A percentile compares a stretch with the other conserved stretches of the same genome.
Evolutionary conservation across 164 flowering plant species (phyloP).

Genomic region (Macadamia integrifolia): DNA sequence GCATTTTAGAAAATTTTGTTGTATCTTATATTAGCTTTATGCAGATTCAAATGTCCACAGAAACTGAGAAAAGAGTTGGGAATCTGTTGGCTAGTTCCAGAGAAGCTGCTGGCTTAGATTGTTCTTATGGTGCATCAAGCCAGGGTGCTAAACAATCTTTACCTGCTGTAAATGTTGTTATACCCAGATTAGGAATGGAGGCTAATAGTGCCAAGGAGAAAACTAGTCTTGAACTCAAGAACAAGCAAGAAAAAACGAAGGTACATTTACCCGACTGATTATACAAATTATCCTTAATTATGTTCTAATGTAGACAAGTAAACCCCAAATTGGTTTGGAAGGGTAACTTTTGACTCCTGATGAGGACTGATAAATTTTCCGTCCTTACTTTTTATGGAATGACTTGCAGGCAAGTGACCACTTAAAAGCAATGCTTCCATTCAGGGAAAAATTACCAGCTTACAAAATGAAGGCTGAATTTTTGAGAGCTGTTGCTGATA

Average conservation of each 20-base stretch:
- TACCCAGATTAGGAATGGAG: slow-evolving; percentile 18
- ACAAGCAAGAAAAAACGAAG: slow-evolving; percentile 59
- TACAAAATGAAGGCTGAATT: slow-evolving; percentile 69
- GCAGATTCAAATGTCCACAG: slow-evolving; percentile 85
- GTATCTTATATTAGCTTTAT: neutral
- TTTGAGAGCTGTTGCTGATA: slow-evolving; percentile 66
- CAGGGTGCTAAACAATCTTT: slow-evolving; percentile 24
- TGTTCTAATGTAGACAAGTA: neutral
- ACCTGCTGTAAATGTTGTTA: slow-evolving; percentile 10
- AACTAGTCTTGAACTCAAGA: slow-evolving; percentile 54
- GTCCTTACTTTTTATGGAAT: neutral
- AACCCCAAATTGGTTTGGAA: neutral
- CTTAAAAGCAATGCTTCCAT: slow-evolving; percentile 53
- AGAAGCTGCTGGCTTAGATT: slow-evolving; percentile 21
- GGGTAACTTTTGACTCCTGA: neutral
- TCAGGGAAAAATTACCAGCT: slow-evolving; percentile 87
- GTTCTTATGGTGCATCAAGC: slow-evolving; percentile 32
- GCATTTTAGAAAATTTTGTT: neutral
- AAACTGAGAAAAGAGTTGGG: slow-evolving; percentile 69
- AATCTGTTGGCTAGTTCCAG: slow-evolving; percentile 51
- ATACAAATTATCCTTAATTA: neutral
- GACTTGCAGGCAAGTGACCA: slow-evolving; percentile 46
- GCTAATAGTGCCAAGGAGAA: slow-evolving; percentile 41
- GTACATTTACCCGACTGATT: slow-evolving; percentile 22
- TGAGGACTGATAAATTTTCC: neutral